phyloP scores from a whole-genome alignment of 208 protist species.

The Leishmania arabica region DNA sequence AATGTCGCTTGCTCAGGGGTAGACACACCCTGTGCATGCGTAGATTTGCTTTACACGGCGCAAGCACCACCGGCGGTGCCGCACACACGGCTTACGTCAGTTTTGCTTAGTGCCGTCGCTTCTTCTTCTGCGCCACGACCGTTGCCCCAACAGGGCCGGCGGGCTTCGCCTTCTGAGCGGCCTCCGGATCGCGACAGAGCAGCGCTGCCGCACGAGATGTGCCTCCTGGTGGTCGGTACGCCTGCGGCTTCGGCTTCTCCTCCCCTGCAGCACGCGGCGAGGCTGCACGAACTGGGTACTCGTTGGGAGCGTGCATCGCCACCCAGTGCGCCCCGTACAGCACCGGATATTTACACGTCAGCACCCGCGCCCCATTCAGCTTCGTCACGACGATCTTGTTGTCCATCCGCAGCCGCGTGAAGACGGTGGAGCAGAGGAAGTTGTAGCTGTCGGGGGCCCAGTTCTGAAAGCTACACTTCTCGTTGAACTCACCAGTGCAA shows the following conservation, averaged over 20 bases:
- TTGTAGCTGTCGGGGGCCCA: constrained; percentile 87
- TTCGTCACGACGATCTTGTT: constrained; percentile 85
- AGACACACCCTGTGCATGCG: not conserved
- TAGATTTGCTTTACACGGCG: not conserved
- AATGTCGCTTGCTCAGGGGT: not conserved
- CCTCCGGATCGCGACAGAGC: constrained; percentile 52
- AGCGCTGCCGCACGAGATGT: constrained; percentile 56
- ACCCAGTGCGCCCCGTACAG: constrained; percentile 88
- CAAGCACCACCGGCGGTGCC: not conserved
- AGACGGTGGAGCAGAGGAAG: constrained; percentile 82
- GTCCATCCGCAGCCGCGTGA: constrained; percentile 83
- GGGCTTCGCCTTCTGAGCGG: constrained; percentile 55
- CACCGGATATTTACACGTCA: constrained; percentile 71
- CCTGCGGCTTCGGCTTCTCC: constrained; percentile 68
- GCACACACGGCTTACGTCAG: not conserved
- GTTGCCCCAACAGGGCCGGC: constrained; percentile 64
- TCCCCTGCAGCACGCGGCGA: constrained; percentile 41
- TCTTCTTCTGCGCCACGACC: constrained; percentile 62
- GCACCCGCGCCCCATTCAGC: constrained; percentile 68
- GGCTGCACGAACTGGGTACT: constrained; percentile 43
- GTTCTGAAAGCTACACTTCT: constrained; percentile 84
- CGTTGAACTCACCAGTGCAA: constrained; percentile 73
- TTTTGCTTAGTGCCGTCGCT: constrained; percentile 21
- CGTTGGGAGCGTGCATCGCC: constrained; percentile 34
- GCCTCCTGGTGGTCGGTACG: constrained; percentile 78